Evolutionary conservation across 441 rosid species (phyloP), one percentile per base, ranked within the genome.

Genomic region (Erodium moschatum): DNA sequence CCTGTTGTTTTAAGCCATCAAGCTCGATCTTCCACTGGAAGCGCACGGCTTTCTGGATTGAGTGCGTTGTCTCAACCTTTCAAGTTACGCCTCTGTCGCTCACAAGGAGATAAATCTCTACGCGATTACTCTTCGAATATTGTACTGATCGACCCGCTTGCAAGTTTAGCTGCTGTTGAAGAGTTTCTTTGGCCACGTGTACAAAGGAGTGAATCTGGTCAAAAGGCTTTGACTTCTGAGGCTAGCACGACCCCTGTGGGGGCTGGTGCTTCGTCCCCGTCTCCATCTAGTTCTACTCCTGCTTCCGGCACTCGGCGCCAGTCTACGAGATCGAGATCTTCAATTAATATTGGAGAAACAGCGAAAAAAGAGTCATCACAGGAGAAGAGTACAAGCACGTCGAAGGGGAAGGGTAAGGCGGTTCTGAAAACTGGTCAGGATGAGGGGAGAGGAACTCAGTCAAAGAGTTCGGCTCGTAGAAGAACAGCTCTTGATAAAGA

Each of bases 141-240:
- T 67, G 97, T 92, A 73, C 89, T 92, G 29, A 96, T 96, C 73
- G 99, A 96, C 75, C 99, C 99, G 70, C 80, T 96, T 70, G 99
- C 98, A 72, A 92, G 96, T 86, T 72, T 96, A 82, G 91, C 96
- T 60, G 96, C 97, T 11, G 90, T 96, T 68, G 99, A 92, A 76
- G 99, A 90, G 64, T 96, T 92, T 80, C 94, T 96, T 6, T 96
- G 99, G 99, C 91, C 99, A 6, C 89, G 96, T 48, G 96, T 96
- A 64, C 98, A 89, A 78, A 87, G 98, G 38, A 70, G 89, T 79
- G 97, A 95, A 73, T 85, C 92, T 76, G 87, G 82, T 76, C 89
- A 86, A 74, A 96, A 92, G 79, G 81, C 91, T 29, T 76, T 58
- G 29, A 10, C 79, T 9, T 84, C 96, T 62, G 99, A 89, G 71